Evolutionary conservation across 2,329 filamentous ascomycete genomes (phyloP), one percentile per base, ranked within the genome.

Genomic region (Colletotrichum sp.): DNA sequence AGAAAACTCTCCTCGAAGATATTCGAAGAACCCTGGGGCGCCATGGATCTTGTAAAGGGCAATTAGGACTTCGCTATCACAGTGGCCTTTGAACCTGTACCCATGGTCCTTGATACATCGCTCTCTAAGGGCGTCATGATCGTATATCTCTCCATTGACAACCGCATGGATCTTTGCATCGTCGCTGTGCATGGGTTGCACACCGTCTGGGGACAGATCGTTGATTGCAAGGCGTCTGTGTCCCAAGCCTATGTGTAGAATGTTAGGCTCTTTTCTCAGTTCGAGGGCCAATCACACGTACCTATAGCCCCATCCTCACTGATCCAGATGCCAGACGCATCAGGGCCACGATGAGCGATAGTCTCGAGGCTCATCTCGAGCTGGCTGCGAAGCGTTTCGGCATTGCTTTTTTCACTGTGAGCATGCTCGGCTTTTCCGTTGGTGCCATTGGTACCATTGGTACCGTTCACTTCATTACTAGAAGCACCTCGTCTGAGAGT

Each of bases 91-190:
- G 82, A 91, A 91, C 3, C 78, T 63, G 80, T 90, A 89, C 6
- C 80, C 79, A 63, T 83, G 83, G 3, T 84, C 74, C 6, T 12
- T 57, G 15, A 79, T 72, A 25, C 88, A 80, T 11, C 84, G 79
- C 6, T 78, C 78, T n/a, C 88, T 85, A 11, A 90, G 84, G 15
- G 81, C 78, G 66, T 90, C 88, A 71, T 88, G 84, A 77, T 90
- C 88, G 79, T 92, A 92, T 15, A 92, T 84, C 80, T 92, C 90
- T 30, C 91, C 90, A 72, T 91, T 92, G 36, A 92, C 88, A 19
- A 92, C 87, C 2, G 89, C 89, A 79, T 92, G 89, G 9, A 92
- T 70, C 15, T 71, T 30, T 8, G 22, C 52, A 12, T 85, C 81
- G 9, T 79, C 73, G 74, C 84, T 82, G 66, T 87, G 84, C 66